phyloP scores from a whole-genome alignment of 768 basidiomycete genomes.

The Kwoniella dendrophila region DNA sequence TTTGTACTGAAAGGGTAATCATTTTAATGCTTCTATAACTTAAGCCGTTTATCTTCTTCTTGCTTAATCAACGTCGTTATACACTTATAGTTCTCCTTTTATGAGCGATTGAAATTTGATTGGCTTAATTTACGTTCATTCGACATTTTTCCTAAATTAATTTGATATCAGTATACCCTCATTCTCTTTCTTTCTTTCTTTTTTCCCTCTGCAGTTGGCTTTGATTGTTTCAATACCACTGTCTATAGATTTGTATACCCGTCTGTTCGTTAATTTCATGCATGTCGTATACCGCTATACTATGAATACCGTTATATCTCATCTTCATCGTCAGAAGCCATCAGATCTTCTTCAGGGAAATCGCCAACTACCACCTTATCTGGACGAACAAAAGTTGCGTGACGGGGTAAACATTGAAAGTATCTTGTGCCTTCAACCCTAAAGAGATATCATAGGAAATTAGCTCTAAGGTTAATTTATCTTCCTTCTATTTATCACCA shows the following conservation, averaged over 20 bases:
- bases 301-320: slow-evolving; percentile 49
- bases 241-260: not conserved
- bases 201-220: not conserved
- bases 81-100: too few species aligned
- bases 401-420: slow-evolving; percentile 73
- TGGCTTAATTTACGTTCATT: too few species aligned
- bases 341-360: slow-evolving; percentile 75
- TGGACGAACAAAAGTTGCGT: slow-evolving; percentile 83
- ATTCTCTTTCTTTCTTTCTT: not conserved
- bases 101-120: too few species aligned
- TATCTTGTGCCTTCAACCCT: slow-evolving; percentile 86
- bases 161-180: too few species aligned
- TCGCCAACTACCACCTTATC: slow-evolving; percentile 81
- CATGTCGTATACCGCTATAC: not conserved
- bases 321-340: slow-evolving; percentile 66
- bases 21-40: too few species aligned
- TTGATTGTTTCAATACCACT: not conserved
- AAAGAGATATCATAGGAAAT: not conserved
- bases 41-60: too few species aligned
- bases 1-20: too few species aligned
- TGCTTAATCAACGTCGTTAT: too few species aligned
- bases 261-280: not conserved
- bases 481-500: too few species aligned
- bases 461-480: too few species aligned
- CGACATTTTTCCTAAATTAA: too few species aligned